Evolutionary conservation across 2,329 filamentous ascomycete species (phyloP).

Genomic region (Claviceps sp.): DNA sequence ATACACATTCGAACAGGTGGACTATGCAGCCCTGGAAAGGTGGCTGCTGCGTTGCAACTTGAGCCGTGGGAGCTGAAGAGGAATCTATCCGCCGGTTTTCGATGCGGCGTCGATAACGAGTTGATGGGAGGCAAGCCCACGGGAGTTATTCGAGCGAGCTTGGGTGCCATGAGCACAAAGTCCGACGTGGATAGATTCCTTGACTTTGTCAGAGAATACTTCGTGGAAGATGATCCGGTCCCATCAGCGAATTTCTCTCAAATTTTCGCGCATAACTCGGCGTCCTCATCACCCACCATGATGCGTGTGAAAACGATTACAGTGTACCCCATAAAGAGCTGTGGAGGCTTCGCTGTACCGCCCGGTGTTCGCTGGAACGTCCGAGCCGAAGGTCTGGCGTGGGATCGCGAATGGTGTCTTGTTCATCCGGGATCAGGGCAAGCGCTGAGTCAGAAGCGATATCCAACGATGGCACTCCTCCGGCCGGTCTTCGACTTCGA

Average conservation of each 20-base stretch:
- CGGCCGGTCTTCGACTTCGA: conserved; percentile 61
- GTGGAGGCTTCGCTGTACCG: conserved; percentile 64
- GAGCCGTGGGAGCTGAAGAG: conserved; percentile 68
- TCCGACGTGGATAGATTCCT: conserved; percentile 62
- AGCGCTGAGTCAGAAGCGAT: conserved; percentile 77
- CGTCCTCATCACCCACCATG: not conserved
- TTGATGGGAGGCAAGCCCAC: conserved; percentile 75
- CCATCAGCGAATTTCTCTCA: not conserved
- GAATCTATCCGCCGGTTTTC: conserved; percentile 74
- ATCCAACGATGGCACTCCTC: conserved; percentile 78
- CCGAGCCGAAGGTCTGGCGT: conserved; percentile 67
- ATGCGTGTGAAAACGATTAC: conserved; percentile 46
- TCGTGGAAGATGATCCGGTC: conserved; percentile 17
- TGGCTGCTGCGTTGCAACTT: conserved; percentile 59
- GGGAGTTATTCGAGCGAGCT: conserved; percentile 70
- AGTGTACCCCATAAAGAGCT: conserved; percentile 92
- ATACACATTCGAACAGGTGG: conserved; percentile 82
- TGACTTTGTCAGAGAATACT: conserved; percentile 59
- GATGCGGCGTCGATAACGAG: conserved; percentile 74
- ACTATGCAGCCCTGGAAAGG: conserved; percentile 82
- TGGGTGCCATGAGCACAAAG: conserved; percentile 79
- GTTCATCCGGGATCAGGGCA: conserved; percentile 75
- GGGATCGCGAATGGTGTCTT: conserved; percentile 96
- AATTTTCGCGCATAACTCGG: not conserved
- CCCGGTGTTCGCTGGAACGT: conserved; percentile 57